A percentile compares a stretch with the other conserved stretches of the same genome.
Conservation (phyloP, 768 basidiomycete genomes). For the Pleurotus tuoliensis region DNA sequence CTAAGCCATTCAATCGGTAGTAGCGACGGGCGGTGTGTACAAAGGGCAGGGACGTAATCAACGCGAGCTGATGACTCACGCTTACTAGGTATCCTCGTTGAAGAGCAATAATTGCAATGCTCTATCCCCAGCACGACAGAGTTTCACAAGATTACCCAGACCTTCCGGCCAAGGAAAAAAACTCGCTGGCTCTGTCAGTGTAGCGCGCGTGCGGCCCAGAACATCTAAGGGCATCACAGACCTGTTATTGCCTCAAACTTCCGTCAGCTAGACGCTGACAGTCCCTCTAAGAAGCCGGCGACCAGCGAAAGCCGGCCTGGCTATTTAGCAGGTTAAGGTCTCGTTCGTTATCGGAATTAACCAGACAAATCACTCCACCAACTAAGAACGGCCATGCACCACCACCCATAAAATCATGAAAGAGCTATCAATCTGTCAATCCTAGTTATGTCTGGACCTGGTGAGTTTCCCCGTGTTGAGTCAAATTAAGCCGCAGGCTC, state of each 20-base stretch:
- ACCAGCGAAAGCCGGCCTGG: conserved; percentile 69
- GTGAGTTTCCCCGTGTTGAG: conserved; percentile 73
- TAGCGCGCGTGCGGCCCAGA: conserved; percentile 85
- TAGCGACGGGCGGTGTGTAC: conserved; percentile 89
- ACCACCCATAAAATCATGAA: conserved; percentile 84
- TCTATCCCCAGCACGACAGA: conserved; percentile 83
- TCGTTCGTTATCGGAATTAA: conserved; percentile 95
- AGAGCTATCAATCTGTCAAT: conserved; percentile 83
- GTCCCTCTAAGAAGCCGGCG: conserved; percentile 83
- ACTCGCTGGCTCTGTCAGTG: conserved; percentile 89
- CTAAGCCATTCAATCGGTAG: conserved; percentile 91
- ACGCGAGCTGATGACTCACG: conserved; percentile 85
- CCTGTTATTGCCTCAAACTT: conserved; percentile 91
- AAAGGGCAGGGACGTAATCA: conserved; percentile 91
- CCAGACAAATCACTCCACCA: conserved; percentile 95
- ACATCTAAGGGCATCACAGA: conserved; percentile 91
- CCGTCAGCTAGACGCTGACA: conserved; percentile 76
- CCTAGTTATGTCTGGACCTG: conserved; percentile 73
- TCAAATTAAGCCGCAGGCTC: conserved; percentile 67
- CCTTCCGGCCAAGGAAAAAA: conserved; percentile 35
- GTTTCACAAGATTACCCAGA: conserved; percentile 77
- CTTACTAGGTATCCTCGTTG: conserved; percentile 88
- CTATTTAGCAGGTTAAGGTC: conserved; percentile 94
- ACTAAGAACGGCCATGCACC: conserved; percentile 90
- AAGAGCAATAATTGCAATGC: conserved; percentile 91